These are phyloP conservation scores for Podila horticola DNA, from an alignment of 192 early-diverging fungal species.

Conservation along the genomic window DNA sequence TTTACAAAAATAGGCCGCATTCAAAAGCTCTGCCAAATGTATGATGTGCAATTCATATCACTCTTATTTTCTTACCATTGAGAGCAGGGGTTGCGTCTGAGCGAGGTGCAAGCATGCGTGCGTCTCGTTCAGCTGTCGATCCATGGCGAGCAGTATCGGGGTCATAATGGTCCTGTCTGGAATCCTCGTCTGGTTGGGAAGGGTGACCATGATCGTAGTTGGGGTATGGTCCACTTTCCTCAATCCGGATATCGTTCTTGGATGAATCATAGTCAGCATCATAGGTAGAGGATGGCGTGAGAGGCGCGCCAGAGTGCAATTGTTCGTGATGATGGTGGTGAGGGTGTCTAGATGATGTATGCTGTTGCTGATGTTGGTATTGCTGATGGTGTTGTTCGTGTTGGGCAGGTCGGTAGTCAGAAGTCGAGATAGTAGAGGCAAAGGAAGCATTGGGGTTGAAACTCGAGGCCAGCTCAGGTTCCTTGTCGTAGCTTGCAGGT, in stretches of 20 bases:
- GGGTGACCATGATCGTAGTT: slow-evolving; percentile 22
- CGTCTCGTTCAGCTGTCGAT: background rate
- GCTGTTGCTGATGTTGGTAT: background rate
- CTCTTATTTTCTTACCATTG: background rate
- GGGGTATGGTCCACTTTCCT: background rate
- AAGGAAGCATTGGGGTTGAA: slow-evolving; percentile 1
- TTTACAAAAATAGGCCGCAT: slow-evolving; percentile 1
- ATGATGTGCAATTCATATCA: background rate
- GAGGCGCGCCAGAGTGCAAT: background rate
- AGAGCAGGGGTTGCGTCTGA: background rate
- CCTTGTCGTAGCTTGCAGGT: slow-evolving; percentile 5
- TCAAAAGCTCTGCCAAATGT: background rate
- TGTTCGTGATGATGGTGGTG: slow-evolving; percentile 1
- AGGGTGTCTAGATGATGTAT: background rate
- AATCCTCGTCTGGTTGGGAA: background rate
- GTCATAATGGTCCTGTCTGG: background rate
- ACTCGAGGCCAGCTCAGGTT: slow-evolving; percentile 5
- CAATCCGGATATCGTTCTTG: slow-evolving; percentile 1
- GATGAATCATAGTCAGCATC: background rate
- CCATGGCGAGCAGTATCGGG: slow-evolving; percentile 8
- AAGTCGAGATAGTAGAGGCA: background rate
- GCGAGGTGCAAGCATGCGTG: slow-evolving; percentile 3
- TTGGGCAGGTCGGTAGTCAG: background rate
- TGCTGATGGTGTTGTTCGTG: background rate
- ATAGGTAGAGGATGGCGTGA: slow-evolving; percentile 19